Conservation (phyloP, 306 rosid species). For the apple (Malus domestica) region ASM211411v1 NC_041798.1:37517501-37518000, state of each 20-base stretch:
- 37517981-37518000: constrained; percentile 48
- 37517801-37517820: constrained; percentile 79
- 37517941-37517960: constrained; percentile 58
- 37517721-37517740: background rate
- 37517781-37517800: constrained; percentile 71
- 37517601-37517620: constrained; percentile 79
- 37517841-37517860: constrained; percentile 88
- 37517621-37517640: constrained; percentile 83
- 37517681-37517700: background rate
- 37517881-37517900: constrained; percentile 39
- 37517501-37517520: background rate
- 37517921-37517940: constrained; percentile 72
- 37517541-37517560: constrained; percentile 68
- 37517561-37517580: constrained; percentile 84
- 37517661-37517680: constrained; percentile 57
- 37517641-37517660: constrained; percentile 95
- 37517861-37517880: constrained; percentile 79
- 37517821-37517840: constrained; percentile 75
- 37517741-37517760: background rate
- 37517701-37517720: background rate
- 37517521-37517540: constrained; percentile 95
- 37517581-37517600: constrained; percentile 92
- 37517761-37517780: constrained; percentile 39
- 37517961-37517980: constrained; percentile 45
- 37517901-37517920: constrained; percentile 63